Percentiles rank a stretch among this genome's conserved stretches.
Evolutionary conservation across 805 yeast species (phyloP).

Genomic region (Saturnispora saitoi): DNA sequence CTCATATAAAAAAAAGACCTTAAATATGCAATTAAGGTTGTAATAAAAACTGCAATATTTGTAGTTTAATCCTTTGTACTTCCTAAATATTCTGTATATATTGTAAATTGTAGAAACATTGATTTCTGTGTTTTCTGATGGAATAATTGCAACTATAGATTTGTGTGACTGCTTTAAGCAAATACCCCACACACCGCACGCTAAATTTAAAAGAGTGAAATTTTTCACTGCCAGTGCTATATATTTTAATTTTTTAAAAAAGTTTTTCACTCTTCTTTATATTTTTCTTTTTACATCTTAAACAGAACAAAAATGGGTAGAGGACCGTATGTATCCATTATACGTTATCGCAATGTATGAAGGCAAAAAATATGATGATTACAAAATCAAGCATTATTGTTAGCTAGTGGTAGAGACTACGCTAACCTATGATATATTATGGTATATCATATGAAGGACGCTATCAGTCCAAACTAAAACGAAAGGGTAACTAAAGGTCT

Average conservation of each 20-base stretch:
- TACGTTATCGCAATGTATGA: constrained; percentile 10
- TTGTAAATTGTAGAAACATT: too few relatives aligned
- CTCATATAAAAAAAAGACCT: too few relatives aligned
- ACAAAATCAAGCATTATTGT: background rate
- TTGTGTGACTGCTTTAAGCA: background rate
- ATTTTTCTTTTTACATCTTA: background rate
- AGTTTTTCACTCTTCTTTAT: constrained; percentile 2
- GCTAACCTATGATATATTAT: background rate
- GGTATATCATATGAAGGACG: constrained; percentile 10
- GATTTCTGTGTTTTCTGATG: too few relatives aligned
- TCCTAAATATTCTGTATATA: too few relatives aligned
- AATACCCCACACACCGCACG: constrained; percentile 10
- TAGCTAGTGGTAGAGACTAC: background rate
- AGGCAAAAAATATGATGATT: constrained; percentile 2
- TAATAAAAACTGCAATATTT: too few relatives aligned
- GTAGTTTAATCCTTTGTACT: too few relatives aligned
- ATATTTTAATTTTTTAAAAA: background rate
- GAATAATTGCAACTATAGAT: too few relatives aligned
- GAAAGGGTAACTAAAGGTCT: constrained; percentile 2
- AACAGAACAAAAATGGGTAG: constrained; percentile 50
- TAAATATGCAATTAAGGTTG: too few relatives aligned
- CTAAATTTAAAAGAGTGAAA: background rate
- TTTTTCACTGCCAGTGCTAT: background rate
- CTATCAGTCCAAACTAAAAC: constrained; percentile 9
- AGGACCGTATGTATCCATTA: constrained; percentile 53